Conservation (phyloP, 495 filamentous ascomycete genomes). For the Xylaria intraflava region DNA sequence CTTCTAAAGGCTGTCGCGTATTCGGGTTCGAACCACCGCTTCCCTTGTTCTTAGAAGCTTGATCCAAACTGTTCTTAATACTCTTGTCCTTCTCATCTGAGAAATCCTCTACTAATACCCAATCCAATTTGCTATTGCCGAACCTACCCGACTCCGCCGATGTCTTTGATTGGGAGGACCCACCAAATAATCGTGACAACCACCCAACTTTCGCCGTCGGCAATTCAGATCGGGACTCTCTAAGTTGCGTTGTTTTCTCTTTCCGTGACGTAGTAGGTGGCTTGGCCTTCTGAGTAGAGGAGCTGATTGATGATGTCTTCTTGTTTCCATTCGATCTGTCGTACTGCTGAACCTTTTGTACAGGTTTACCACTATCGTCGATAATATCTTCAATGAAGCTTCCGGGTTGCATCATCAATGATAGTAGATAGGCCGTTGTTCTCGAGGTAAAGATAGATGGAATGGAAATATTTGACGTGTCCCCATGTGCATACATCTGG, state of each 20-base stretch:
- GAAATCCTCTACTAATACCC: slow-evolving; percentile 65
- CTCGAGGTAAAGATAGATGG: slow-evolving; percentile 91
- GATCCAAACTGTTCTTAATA: slow-evolving; percentile 31
- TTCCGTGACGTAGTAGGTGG: slow-evolving; percentile 14
- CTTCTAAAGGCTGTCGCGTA: slow-evolving; percentile 33
- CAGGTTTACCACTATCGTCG: slow-evolving; percentile 46
- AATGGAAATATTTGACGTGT: slow-evolving; percentile 91
- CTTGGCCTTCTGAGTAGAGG: slow-evolving; percentile 17
- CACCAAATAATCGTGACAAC: slow-evolving; percentile 50
- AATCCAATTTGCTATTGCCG: slow-evolving; percentile 75
- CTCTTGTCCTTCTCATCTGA: slow-evolving; percentile 46
- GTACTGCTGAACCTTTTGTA: slow-evolving; percentile 42
- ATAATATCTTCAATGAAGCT: slow-evolving; percentile 49
- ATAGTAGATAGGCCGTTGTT: slow-evolving; percentile 89
- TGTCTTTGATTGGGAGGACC: slow-evolving; percentile 33
- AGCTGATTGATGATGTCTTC: slow-evolving; percentile 26
- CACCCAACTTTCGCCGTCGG: slow-evolving; percentile 28
- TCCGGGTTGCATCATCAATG: slow-evolving; percentile 74
- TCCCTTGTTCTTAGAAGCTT: slow-evolving; percentile 25
- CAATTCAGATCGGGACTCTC: slow-evolving; percentile 6
- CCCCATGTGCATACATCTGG: slow-evolving; percentile 93
- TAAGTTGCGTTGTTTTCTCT: slow-evolving; percentile 10
- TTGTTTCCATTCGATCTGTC: slow-evolving; percentile 37
- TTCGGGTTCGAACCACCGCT: slow-evolving; percentile 15
- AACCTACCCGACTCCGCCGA: slow-evolving; percentile 46